Evolutionary conservation across 2,329 filamentous ascomycete genomes (phyloP).

Genomic region (Colletotrichum theobromicola): DNA sequence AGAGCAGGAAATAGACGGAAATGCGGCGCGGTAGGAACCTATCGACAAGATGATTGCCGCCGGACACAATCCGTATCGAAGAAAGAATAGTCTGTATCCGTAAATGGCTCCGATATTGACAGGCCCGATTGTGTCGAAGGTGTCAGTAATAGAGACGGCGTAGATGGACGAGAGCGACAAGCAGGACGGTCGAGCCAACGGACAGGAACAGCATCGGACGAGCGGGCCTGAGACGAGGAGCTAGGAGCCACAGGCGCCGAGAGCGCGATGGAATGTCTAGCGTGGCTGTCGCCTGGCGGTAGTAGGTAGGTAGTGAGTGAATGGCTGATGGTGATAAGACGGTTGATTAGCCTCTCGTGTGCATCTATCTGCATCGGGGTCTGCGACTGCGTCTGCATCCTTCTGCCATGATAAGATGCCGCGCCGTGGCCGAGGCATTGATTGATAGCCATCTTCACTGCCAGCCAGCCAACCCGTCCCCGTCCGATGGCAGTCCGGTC

Average conservation of each 20-base stretch:
- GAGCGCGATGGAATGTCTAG: conserved; percentile 2
- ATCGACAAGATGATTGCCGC: background rate
- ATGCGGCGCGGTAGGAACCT: background rate
- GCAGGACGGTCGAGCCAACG: background rate
- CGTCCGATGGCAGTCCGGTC: background rate
- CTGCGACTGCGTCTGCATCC: background rate
- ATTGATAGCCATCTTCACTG: background rate
- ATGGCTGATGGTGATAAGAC: background rate
- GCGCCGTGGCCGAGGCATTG: background rate
- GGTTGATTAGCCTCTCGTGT: background rate
- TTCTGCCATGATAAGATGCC: conserved; percentile 9
- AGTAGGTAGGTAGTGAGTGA: background rate
- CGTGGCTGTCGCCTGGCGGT: background rate
- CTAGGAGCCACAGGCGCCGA: background rate
- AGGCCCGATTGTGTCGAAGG: background rate
- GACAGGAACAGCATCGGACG: background rate
- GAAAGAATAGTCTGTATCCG: background rate
- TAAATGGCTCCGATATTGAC: background rate
- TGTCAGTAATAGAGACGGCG: background rate
- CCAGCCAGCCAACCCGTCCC: background rate
- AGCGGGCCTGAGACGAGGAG: background rate
- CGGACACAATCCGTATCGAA: background rate
- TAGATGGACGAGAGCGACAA: background rate
- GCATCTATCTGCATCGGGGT: background rate
- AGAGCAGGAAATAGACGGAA: background rate